A percentile compares a stretch with the other conserved stretches of the same genome.
Conservation (phyloP, 1,284 basidiomycete genomes). For the Ustilago cynodontis region DNA sequence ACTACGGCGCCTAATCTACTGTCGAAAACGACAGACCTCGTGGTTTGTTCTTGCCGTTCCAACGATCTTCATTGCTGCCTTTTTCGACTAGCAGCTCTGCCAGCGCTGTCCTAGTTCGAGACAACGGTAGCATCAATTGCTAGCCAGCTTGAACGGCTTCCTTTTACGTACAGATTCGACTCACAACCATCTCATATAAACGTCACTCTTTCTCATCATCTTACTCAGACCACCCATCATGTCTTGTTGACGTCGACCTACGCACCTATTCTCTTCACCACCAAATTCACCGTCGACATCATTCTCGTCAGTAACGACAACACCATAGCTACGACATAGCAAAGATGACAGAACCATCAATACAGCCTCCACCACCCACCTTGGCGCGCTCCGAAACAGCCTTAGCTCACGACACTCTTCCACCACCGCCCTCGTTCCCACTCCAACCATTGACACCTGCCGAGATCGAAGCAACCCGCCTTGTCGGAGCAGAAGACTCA, state of each 20-base stretch:
- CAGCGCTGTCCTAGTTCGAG: too few relatives aligned
- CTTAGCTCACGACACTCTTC: constrained; percentile 10
- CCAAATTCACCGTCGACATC: not conserved
- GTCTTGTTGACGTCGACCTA: constrained; percentile 11
- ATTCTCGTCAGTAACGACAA: not conserved
- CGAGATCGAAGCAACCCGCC: constrained; percentile 33
- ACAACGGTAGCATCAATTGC: too few relatives aligned
- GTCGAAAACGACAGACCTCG: not conserved
- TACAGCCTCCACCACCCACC: constrained; percentile 19
- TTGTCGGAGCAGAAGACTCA: constrained; percentile 42
- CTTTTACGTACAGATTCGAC: not conserved
- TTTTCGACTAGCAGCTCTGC: not conserved
- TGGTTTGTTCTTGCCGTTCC: not conserved
- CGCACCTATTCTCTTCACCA: not conserved
- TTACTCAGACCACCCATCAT: not conserved
- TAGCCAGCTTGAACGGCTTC: too few relatives aligned
- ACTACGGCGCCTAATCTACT: not conserved
- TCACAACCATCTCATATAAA: constrained; percentile 12
- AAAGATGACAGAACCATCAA: constrained; percentile 19
- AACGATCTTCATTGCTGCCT: too few relatives aligned
- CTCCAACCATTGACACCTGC: constrained; percentile 27
- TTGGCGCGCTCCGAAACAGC: not conserved
- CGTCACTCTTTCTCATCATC: not conserved
- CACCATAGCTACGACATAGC: constrained; percentile 4
- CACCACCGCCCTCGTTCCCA: constrained; percentile 6